These are phyloP conservation scores for Macadamia integrifolia DNA, from an alignment of 164 flowering plant genomes.

Conservation along the genomic window DNA sequence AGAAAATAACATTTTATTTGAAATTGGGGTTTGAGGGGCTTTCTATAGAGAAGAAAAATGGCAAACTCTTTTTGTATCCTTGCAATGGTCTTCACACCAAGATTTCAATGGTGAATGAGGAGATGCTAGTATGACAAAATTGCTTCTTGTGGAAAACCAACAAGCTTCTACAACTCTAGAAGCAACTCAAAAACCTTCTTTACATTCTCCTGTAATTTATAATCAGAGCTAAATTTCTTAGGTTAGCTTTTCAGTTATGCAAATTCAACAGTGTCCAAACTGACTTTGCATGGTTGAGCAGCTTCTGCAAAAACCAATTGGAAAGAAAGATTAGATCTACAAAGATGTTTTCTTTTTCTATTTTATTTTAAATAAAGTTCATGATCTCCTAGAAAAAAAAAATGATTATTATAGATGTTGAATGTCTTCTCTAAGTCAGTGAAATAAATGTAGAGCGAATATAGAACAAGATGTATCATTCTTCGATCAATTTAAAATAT, in stretches of 20 bases:
- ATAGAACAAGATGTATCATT: no score
- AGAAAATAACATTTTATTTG: no score
- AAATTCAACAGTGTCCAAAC: conserved; percentile 56
- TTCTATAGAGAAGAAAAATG: conserved; percentile 75
- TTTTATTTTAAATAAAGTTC: no score
- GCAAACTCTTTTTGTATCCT: conserved; percentile 82
- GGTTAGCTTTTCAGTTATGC: conserved; percentile 55
- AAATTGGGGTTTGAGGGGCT: conserved; percentile 38
- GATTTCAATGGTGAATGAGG: conserved; percentile 73
- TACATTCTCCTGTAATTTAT: conserved; percentile 61
- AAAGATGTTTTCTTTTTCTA: no score
- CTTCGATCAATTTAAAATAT: no score
- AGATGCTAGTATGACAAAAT: conserved; percentile 66
- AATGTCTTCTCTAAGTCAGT: no score
- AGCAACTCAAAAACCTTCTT: conserved; percentile 77
- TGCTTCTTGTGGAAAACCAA: conserved; percentile 52
- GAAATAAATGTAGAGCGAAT: no score
- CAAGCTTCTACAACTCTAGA: conserved; percentile 79
- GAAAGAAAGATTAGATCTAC: neutral
- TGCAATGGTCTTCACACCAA: conserved; percentile 51
- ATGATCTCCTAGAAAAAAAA: no score
- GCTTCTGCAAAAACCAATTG: conserved; percentile 47
- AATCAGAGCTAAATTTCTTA: conserved; percentile 37
- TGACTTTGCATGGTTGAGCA: conserved; percentile 50
- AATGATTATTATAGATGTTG: no score